Percentiles rank a stretch among this genome's conserved stretches.
Conservation (phyloP, 768 basidiomycete species). For the Pleurotus sapidus region DNA sequence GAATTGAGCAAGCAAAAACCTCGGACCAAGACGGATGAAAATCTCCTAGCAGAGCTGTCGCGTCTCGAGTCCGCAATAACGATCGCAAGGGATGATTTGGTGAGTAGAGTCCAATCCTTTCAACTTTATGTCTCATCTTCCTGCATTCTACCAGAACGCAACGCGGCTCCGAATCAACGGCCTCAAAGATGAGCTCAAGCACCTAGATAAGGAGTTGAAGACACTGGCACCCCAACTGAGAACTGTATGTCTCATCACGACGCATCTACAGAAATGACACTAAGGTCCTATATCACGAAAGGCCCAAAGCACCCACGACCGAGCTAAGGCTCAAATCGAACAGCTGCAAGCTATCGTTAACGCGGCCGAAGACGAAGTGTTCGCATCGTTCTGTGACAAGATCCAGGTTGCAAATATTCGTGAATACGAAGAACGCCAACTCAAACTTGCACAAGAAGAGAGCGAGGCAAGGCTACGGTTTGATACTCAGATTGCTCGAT, state of each 20-base stretch:
- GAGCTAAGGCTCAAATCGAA: slow-evolving; percentile 53
- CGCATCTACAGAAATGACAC: too few relatives aligned
- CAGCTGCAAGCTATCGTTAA: slow-evolving; percentile 58
- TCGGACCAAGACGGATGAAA: slow-evolving; percentile 80
- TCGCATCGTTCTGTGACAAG: slow-evolving; percentile 71
- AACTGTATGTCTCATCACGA: slow-evolving; percentile 42
- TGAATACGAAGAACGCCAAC: slow-evolving; percentile 90
- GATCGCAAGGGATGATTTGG: slow-evolving; percentile 81
- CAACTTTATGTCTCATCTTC: not conserved
- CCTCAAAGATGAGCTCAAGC: slow-evolving; percentile 80
- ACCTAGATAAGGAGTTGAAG: slow-evolving; percentile 69
- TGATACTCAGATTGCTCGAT: slow-evolving; percentile 81
- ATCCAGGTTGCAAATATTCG: slow-evolving; percentile 83
- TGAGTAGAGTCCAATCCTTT: slow-evolving; percentile 28
- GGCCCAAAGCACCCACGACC: slow-evolving; percentile 51
- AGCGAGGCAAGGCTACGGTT: slow-evolving; percentile 80
- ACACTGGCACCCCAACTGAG: slow-evolving; percentile 65
- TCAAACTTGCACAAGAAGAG: slow-evolving; percentile 86
- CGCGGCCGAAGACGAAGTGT: slow-evolving; percentile 78
- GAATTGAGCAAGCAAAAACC: slow-evolving; percentile 87
- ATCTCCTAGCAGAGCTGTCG: slow-evolving; percentile 69
- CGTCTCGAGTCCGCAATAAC: slow-evolving; percentile 76
- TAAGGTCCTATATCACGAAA: slow-evolving; percentile 18
- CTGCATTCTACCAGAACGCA: slow-evolving; percentile 49
- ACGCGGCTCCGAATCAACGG: slow-evolving; percentile 75